Conservation (phyloP, 139 green algal genomes). For the Ettlia oleoabundans region DNA sequence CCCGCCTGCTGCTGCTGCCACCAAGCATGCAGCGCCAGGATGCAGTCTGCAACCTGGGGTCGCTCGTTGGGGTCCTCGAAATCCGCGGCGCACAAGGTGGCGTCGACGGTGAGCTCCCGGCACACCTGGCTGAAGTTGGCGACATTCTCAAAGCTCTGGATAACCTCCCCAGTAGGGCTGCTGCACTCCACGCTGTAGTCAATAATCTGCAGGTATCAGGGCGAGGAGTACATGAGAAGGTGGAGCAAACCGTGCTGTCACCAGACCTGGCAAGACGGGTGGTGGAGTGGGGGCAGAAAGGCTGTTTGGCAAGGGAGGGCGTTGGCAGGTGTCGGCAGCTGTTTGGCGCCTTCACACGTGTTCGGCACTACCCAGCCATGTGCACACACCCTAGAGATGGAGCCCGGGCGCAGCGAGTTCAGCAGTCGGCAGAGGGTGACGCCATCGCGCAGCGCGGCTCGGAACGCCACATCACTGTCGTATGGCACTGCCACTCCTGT, state of each 20-base stretch:
- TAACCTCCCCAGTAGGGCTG: constrained; percentile 36
- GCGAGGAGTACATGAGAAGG: not conserved
- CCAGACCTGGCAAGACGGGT: no score
- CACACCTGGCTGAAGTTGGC: constrained; percentile 55
- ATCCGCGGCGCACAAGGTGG: constrained; percentile 59
- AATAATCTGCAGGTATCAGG: constrained; percentile 38
- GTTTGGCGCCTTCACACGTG: no score
- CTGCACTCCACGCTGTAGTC: constrained; percentile 9
- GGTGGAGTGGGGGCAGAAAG: no score
- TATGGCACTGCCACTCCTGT: constrained; percentile 53
- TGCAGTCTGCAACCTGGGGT: constrained; percentile 62
- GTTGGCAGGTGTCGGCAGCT: no score
- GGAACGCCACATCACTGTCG: constrained; percentile 60
- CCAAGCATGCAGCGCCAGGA: constrained; percentile 62
- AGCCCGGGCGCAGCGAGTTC: constrained; percentile 56
- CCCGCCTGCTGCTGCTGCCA: constrained; percentile 34
- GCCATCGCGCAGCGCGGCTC: constrained; percentile 60
- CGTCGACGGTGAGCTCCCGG: constrained; percentile 1
- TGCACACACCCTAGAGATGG: constrained; percentile 33
- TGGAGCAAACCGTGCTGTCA: not conserved
- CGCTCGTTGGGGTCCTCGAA: constrained; percentile 45
- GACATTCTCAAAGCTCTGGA: constrained; percentile 59
- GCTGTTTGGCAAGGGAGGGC: no score
- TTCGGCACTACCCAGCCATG: no score
- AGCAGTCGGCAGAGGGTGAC: constrained; percentile 67